phyloP scores from a whole-genome alignment of 192 early-diverging fungal species.

The Coemansia sp. region DNA sequence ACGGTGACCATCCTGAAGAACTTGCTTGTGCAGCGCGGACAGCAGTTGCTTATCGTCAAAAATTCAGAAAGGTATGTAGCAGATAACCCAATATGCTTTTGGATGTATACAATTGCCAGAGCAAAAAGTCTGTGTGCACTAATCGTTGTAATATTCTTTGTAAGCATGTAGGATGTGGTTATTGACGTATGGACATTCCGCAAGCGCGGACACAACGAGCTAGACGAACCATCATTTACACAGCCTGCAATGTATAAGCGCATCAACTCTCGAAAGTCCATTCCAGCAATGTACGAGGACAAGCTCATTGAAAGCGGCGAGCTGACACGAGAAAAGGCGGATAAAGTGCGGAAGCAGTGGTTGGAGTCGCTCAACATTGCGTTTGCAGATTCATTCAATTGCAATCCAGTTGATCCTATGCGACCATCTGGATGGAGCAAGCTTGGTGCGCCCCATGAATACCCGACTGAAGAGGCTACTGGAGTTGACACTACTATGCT shows the following conservation, averaged over 20 bases:
- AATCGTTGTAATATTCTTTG: no score
- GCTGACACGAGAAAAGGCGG: slow-evolving; percentile 24
- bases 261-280: slow-evolving; percentile 76
- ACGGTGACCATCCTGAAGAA: slow-evolving; percentile 90
- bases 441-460: slow-evolving; percentile 6
- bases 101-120: background rate
- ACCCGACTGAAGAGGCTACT: slow-evolving; percentile 42
- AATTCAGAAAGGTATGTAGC: slow-evolving; percentile 70
- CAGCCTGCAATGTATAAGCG: slow-evolving; percentile 94
- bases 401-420: slow-evolving; percentile 26
- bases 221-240: slow-evolving; percentile 95
- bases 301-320: slow-evolving; percentile 28
- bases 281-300: slow-evolving; percentile 82
- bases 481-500: slow-evolving; percentile 66
- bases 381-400: slow-evolving; percentile 23
- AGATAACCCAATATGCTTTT: background rate
- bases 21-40: slow-evolving; percentile 77
- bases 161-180: slow-evolving; percentile 70
- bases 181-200: slow-evolving; percentile 94
- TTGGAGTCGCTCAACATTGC: slow-evolving; percentile 29
- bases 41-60: slow-evolving; percentile 87
- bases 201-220: slow-evolving; percentile 93
- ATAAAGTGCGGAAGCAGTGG: slow-evolving; percentile 23
- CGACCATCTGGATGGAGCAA: slow-evolving; percentile 23
- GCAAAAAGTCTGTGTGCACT: no score